Base-by-base conservation (phyloP, 1,284 basidiomycete species). In the Testicularia cyperi region DNA sequence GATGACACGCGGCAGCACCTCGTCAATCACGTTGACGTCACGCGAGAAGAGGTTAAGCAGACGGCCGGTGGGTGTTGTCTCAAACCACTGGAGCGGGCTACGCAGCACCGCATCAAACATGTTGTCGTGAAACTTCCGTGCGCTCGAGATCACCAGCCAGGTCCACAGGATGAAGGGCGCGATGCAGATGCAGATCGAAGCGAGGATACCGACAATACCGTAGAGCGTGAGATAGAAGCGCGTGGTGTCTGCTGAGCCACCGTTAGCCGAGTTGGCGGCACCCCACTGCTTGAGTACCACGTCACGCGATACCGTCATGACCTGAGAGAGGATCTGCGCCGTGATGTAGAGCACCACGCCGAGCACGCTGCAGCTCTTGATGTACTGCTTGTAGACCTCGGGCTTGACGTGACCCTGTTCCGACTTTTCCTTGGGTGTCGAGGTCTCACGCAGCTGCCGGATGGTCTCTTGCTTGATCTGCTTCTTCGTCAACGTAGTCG, bases 1-100 rank as follows among this genome's bases (percentile, higher is more conserved):
- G 22, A 75, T 64, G 21, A 74, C 70, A 9, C 73, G 63, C 3
- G 73, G 73, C 29, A 75, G 60, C 44, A 67, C 65, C 58, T 78
- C 78, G 58, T 96, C 92, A 31, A 92, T 85, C 25, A 94, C 90
- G 70, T 92, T 92, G 32, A 88, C 85, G 73, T 98, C 94, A 5
- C 91, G 84, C 13, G 89, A 90, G 78, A 97, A 97, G 25, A 95
- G 78, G 74, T 92, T 92, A 34, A 75, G 61, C 44, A 92, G 74
- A 32, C 89, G 85, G 8, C 88, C 88, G 31, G 33, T 70, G 16
- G 73, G 66, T 21, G 67, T 71, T 12, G 62, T 67, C 53, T 75
- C 73, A 49, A 75, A 75, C 71, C 72, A 75, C 52, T 75, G 74
- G 19, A 75, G 48, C 4, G 72, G 72, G 25, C 65, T 61, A 20